Evolutionary conservation across 2,329 filamentous ascomycete genomes (phyloP).

Genomic region (Stachybotrys echinatus): DNA sequence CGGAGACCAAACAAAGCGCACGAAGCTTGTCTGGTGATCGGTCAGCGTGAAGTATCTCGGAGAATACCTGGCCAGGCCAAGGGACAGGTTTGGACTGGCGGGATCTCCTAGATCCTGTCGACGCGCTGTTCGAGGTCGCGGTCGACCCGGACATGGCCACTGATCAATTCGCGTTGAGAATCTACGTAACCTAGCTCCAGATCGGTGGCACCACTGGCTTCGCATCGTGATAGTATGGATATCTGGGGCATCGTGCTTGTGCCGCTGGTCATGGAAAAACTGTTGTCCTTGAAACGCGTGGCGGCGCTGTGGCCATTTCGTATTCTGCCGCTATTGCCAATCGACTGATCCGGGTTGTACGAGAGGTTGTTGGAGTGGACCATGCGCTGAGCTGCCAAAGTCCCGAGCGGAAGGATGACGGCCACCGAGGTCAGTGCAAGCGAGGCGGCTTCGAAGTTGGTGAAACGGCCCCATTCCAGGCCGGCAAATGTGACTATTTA

Average conservation of each 20-base stretch:
- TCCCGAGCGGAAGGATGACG: conserved; percentile 46
- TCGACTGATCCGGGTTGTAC: conserved; percentile 11
- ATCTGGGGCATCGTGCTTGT: conserved; percentile 10
- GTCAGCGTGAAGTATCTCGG: neutral
- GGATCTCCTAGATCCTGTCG: conserved; percentile 20
- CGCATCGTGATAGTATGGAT: conserved; percentile 19
- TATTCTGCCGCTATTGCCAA: conserved; percentile 8
- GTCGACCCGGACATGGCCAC: conserved; percentile 20
- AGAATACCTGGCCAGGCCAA: neutral
- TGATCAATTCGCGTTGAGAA: conserved; percentile 10
- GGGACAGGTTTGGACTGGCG: neutral
- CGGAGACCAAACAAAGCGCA: too few relatives aligned
- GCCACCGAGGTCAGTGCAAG: conserved; percentile 44
- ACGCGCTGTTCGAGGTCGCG: conserved; percentile 24
- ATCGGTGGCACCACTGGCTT: conserved; percentile 14
- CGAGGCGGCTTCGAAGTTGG: conserved; percentile 44
- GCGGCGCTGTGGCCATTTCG: conserved; percentile 8
- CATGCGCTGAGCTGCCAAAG: conserved; percentile 44
- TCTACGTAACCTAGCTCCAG: conserved; percentile 26
- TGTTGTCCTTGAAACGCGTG: conserved; percentile 15
- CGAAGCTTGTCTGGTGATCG: neutral
- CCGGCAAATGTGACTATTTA: conserved; percentile 44
- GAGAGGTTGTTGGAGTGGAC: conserved; percentile 17
- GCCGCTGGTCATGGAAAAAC: conserved; percentile 10
- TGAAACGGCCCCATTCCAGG: conserved; percentile 36